Base-by-base conservation (phyloP, 2,329 filamentous ascomycete species). In the Neurospora crassa region DNA sequence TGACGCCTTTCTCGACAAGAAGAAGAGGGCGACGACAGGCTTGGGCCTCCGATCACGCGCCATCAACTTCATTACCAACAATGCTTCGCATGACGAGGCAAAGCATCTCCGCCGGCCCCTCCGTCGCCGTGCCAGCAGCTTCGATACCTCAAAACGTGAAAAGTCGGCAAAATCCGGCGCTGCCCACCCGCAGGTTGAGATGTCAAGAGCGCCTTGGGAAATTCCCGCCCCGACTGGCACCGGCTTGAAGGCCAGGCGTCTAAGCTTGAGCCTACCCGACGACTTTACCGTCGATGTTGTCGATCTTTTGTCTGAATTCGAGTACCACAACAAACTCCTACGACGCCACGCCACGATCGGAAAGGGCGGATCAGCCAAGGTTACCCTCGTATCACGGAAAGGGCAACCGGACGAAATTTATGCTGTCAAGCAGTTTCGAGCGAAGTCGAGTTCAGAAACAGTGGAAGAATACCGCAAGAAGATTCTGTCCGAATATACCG, bases 401-500 rank as follows among this genome's bases (percentile, higher is more conserved):
- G 90, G 89, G 41, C 86, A 82, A 72, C 82, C 85, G 5, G 84
- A 84, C 47, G 90, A 93, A 77, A 81, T 93, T 8, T 94, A 91
- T 75, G 94, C 94, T 0, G 93, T 96, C 76, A 97, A 97, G 82
- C 92, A 96, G 77, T 97, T 96, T 79, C 89, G 93, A 12, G 87
- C 88, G 74, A 91, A 92, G 79, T 89, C 89, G 43, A 85, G 86
- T 42, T 85, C 86, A 53, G 93, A 97, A 78, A 89, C 87, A 11
- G 84, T 88, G 73, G 86, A 89, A 40, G 92, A 96, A 69, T 96
- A 96, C 79, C 88, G 92, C 75, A 91, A 93, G 81, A 96, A 96
- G 84, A 92, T 97, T 83, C 96, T 95, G 80, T 94, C 92, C 1
- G 94, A 97, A 79, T 97, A 90, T 82, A 93, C 90, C 79, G 94